A percentile compares a stretch with the other conserved stretches of the same genome.
Evolutionary conservation across 1,284 basidiomycete species (phyloP).

Genomic region (Butyriboletus regius): DNA sequence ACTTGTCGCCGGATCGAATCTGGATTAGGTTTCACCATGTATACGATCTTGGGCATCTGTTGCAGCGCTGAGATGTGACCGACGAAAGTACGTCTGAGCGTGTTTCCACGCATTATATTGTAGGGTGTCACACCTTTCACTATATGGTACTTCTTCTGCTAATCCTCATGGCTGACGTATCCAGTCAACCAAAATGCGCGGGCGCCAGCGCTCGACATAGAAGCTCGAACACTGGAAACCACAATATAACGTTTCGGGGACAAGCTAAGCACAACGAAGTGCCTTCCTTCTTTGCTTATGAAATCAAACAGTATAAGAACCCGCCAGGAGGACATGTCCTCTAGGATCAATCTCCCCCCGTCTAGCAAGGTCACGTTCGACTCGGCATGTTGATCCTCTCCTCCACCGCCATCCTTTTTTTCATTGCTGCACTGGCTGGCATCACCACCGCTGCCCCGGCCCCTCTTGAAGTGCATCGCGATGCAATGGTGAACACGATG

Average conservation of each 20-base stretch:
- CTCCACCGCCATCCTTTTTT: conserved; percentile 1
- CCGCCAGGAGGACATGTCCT: background rate
- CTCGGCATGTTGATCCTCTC: conserved; percentile 6
- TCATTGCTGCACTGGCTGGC: background rate
- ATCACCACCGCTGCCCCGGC: conserved; percentile 1
- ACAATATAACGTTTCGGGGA: background rate
- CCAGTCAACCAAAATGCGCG: background rate
- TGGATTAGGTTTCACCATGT: background rate
- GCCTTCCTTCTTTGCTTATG: background rate
- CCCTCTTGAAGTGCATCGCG: background rate
- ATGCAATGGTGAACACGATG: background rate
- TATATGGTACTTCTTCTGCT: background rate
- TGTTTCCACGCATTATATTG: background rate
- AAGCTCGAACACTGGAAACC: background rate
- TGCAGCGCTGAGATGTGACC: background rate
- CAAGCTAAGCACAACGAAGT: background rate
- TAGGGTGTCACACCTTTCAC: background rate
- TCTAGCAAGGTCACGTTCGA: background rate
- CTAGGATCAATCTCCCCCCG: background rate
- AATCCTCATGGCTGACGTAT: background rate
- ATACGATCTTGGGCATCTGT: background rate
- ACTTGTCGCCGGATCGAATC: background rate
- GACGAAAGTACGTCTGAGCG: background rate
- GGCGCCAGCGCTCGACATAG: background rate
- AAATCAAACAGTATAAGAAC: conserved; percentile 9